Conservation (phyloP, 2,329 filamentous ascomycete genomes). For the Chaetomiaceae sp. region DNA sequence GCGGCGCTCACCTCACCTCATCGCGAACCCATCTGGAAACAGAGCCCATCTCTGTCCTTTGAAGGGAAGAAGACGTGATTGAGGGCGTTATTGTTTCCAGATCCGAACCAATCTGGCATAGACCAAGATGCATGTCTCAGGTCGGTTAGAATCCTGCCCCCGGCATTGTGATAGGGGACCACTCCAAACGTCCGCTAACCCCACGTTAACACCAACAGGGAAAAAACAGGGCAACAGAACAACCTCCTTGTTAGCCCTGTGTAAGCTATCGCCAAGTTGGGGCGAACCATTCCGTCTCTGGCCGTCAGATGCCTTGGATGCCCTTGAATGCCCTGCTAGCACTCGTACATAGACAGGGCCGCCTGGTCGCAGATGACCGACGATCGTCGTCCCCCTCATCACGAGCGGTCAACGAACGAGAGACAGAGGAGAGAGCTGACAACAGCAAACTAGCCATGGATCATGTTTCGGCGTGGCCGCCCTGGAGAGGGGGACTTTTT, state of each 20-base stretch:
- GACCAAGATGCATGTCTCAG: conserved; percentile 8
- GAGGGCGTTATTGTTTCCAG: not conserved
- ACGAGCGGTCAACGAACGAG: not conserved
- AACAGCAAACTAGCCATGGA: not conserved
- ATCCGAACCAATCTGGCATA: not conserved
- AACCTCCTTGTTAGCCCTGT: not conserved
- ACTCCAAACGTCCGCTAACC: not conserved
- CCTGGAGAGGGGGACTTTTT: not conserved
- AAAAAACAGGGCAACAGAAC: not conserved
- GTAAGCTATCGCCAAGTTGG: not conserved
- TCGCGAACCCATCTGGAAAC: not conserved
- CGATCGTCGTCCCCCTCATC: not conserved
- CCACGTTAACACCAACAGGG: too few species aligned
- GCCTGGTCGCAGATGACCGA: not conserved
- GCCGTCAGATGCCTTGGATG: not conserved
- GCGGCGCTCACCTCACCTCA: not conserved
- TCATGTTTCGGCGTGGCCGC: not conserved
- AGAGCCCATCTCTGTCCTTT: too few species aligned
- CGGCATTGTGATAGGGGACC: not conserved
- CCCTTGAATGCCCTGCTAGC: too few species aligned
- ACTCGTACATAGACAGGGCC: not conserved
- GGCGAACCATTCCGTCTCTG: not conserved
- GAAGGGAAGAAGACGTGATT: too few species aligned
- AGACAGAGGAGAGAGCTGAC: not conserved
- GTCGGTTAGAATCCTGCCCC: not conserved